Percentiles rank a stretch among this genome's conserved stretches.
Conservation (phyloP, 768 basidiomycete genomes). For the Ramaria sp. region DNA sequence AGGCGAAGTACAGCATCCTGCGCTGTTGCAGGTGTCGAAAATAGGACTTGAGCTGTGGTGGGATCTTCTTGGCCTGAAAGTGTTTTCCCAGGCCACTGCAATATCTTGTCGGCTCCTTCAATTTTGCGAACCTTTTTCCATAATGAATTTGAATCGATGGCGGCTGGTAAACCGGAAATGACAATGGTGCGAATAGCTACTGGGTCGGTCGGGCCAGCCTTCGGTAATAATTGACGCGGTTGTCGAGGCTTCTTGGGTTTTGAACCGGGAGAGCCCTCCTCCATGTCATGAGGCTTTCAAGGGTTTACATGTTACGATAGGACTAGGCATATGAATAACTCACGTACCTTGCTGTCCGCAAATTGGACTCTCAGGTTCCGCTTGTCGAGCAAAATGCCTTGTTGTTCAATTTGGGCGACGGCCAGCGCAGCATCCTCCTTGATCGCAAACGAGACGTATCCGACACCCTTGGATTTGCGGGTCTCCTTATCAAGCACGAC, state of each 20-base stretch:
- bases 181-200: conserved; percentile 77
- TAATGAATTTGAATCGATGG: conserved; percentile 51
- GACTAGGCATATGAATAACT: too few relatives aligned
- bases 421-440: conserved; percentile 79
- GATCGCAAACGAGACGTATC: conserved; percentile 88
- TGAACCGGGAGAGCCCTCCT: conserved; percentile 1
- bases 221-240: conserved; percentile 1
- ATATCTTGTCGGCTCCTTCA: conserved; percentile 59
- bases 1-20: conserved; percentile 66
- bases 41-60: conserved; percentile 63
- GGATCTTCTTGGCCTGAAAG: conserved; percentile 35
- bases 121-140: conserved; percentile 87
- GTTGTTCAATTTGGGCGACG: conserved; percentile 50
- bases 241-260: conserved; percentile 8
- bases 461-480: conserved; percentile 84
- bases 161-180: conserved; percentile 58
- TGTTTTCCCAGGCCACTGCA: conserved; percentile 48
- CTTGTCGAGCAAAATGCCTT: conserved; percentile 56
- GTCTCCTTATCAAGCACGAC: conserved; percentile 75
- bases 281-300: conserved; percentile 7
- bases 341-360: conserved; percentile 67
- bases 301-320: too few relatives aligned
- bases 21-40: conserved; percentile 56
- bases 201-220: conserved; percentile 36
- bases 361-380: conserved; percentile 66